Percentiles rank a stretch among this genome's conserved stretches.
These are phyloP conservation scores for Orbilia brochopaga DNA, from an alignment of 2,329 filamentous ascomycete genomes.

Conservation along the genomic window DNA sequence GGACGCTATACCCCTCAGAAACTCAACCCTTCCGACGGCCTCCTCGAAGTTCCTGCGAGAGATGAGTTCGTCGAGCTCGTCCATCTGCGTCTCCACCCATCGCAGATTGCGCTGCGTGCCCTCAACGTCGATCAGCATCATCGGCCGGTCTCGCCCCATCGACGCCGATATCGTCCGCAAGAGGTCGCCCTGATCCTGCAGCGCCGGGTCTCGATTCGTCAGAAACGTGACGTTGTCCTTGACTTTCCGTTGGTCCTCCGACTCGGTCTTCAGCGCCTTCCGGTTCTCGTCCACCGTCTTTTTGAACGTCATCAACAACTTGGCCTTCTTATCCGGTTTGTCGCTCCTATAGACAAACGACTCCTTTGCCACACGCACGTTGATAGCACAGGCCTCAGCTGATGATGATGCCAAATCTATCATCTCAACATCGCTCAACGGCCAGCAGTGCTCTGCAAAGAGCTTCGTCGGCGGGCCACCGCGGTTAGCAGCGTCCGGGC, in stretches of 20 bases:
- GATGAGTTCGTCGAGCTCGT: constrained; percentile 94
- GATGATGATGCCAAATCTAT: constrained; percentile 72
- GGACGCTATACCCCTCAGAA: constrained; percentile 77
- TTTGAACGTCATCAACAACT: constrained; percentile 84
- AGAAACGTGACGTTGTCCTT: constrained; percentile 87
- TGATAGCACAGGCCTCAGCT: constrained; percentile 80
- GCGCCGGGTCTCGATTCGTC: constrained; percentile 75
- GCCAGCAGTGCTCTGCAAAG: constrained; percentile 93
- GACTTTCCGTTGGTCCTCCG: constrained; percentile 82
- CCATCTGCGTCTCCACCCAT: constrained; percentile 93
- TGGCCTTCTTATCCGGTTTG: constrained; percentile 80
- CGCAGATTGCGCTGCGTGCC: constrained; percentile 95
- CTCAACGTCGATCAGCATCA: constrained; percentile 89
- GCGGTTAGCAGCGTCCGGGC: constrained; percentile 69
- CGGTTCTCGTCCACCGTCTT: constrained; percentile 92
- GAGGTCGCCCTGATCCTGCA: constrained; percentile 78
- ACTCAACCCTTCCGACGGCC: constrained; percentile 82
- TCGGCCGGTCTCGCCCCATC: constrained; percentile 71
- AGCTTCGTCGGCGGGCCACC: constrained; percentile 72
- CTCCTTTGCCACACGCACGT: constrained; percentile 85
- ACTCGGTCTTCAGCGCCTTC: constrained; percentile 81
- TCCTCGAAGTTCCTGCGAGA: constrained; percentile 87
- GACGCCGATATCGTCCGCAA: constrained; percentile 75
- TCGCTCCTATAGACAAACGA: constrained; percentile 94
- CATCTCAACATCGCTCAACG: constrained; percentile 87